Evolutionary conservation across 768 basidiomycete genomes (phyloP), one percentile per base, ranked within the genome.

Genomic region (Pleurotus tuber-regium): DNA sequence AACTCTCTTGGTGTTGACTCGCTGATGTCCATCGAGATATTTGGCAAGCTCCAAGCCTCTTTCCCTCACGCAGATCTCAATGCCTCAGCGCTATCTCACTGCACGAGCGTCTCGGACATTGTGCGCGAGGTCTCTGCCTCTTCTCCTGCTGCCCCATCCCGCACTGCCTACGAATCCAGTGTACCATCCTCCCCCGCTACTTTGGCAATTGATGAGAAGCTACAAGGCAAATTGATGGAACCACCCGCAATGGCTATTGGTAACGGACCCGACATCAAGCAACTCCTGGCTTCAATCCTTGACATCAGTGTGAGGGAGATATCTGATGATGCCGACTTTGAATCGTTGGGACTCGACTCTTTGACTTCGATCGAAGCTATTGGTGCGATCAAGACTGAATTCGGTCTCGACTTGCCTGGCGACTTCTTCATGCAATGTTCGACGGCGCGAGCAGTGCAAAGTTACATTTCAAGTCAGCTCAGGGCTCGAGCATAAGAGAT

Each of bases 1-100:
- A 71, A 70, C 9, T 64, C 72, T 3, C 73, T 87, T 7, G 85
- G 86, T 1, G 68, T 87, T 43, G 83, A 87, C 57, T 87, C 85
- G 1, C 63, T 87, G 53, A 80, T 78, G 64, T 76, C 79, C 18
- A 82, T 86, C 50, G 85, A 88, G 61, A 65, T 83, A 6, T 62
- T 66, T 14, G 61, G 64, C 5, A 68, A 65, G 26, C 62, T 82
- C 12, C 65, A 66, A n/a, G 54, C 43, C 4, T 50, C 60, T 0
- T 77, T 75, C 56, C 71, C 71, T 1, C 56, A 54, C 3, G 56
- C 60, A 23, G 56, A 63, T 16, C 63, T 73, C 33, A 61, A 64
- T 49, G 40, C 66, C 8, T 58, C 63, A 12, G 54, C 64, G 4
- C 57, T 79, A 33, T 64, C 65, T 2, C 59, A 55, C 52, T 71